Conservation (phyloP, 345 rosid species). For the Citrus maxima region DNA sequence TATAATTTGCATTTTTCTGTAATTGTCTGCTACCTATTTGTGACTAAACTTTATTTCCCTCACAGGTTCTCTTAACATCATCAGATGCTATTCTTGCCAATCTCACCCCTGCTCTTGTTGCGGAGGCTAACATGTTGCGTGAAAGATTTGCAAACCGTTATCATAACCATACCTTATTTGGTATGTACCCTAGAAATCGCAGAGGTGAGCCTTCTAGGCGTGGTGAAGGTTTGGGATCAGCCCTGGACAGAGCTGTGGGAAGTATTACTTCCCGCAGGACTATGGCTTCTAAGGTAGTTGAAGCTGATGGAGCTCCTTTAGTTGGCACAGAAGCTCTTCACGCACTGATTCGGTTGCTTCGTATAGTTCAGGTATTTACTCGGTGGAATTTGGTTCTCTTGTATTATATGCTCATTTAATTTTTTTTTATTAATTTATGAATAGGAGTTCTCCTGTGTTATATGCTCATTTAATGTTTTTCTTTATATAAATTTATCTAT, state of each 20-base stretch:
- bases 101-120: conserved; percentile 95
- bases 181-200: conserved; percentile 93
- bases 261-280: conserved; percentile 62
- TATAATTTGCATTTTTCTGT: conserved; percentile 18
- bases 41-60: conserved; percentile 6
- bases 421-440: background rate
- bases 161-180: conserved; percentile 76
- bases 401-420: background rate
- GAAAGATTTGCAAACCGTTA: conserved; percentile 93
- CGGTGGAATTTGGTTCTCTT: background rate
- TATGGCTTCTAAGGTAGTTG: conserved; percentile 60
- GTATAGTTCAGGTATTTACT: conserved; percentile 77
- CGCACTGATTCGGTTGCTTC: conserved; percentile 87
- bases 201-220: conserved; percentile 95
- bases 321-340: conserved; percentile 76
- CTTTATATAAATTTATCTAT: background rate
- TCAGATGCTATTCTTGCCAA: conserved; percentile 96
- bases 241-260: conserved; percentile 60
- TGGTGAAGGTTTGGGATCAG: conserved; percentile 66
- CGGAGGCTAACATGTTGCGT: conserved; percentile 97
- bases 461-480: background rate
- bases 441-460: background rate
- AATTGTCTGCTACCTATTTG: conserved; percentile 7
- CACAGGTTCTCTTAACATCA: conserved; percentile 88
- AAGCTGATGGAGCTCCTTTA: conserved; percentile 89